These are phyloP conservation scores for Helicostylum pulchrum DNA, from an alignment of 192 early-diverging fungal species.

Conservation along the genomic window DNA sequence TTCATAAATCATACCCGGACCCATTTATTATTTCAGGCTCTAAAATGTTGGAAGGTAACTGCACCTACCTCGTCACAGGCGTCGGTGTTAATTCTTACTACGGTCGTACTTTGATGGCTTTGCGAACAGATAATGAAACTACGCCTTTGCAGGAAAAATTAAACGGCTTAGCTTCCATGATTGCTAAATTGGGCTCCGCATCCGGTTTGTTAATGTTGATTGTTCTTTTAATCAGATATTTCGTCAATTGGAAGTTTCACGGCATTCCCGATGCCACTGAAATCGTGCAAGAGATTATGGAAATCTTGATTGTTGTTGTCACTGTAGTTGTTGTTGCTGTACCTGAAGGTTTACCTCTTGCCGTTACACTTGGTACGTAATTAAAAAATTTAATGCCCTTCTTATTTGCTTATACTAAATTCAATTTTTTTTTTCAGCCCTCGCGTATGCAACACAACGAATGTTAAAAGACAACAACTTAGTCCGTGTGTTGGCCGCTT, in stretches of 20 bases:
- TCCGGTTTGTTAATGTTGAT: constrained; percentile 87
- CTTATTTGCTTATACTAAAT: background rate
- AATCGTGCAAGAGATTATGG: constrained; percentile 64
- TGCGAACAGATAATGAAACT: constrained; percentile 79
- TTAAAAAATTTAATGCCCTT: background rate
- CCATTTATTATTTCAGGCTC: constrained; percentile 94
- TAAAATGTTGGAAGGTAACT: constrained; percentile 87
- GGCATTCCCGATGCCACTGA: constrained; percentile 38
- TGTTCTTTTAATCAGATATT: constrained; percentile 83
- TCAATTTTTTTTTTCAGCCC: constrained; percentile 44
- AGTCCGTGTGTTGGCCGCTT: constrained; percentile 91
- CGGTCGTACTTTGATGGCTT: constrained; percentile 83
- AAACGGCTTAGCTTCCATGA: constrained; percentile 81
- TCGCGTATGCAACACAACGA: constrained; percentile 89
- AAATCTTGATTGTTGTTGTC: constrained; percentile 86
- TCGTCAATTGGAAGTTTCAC: constrained; percentile 49
- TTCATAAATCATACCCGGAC: constrained; percentile 40
- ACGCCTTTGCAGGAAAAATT: constrained; percentile 95
- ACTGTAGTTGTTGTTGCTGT: constrained; percentile 97
- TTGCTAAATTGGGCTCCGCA: constrained; percentile 89
- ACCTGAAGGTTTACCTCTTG: constrained; percentile 96
- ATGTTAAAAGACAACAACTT: constrained; percentile 99
- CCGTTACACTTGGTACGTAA: constrained; percentile 77
- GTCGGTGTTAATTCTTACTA: constrained; percentile 87
- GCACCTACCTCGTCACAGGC: constrained; percentile 78